These are phyloP conservation scores for Pichia terricola DNA, from an alignment of 1,139 yeast genomes.

Conservation along the genomic window DNA sequence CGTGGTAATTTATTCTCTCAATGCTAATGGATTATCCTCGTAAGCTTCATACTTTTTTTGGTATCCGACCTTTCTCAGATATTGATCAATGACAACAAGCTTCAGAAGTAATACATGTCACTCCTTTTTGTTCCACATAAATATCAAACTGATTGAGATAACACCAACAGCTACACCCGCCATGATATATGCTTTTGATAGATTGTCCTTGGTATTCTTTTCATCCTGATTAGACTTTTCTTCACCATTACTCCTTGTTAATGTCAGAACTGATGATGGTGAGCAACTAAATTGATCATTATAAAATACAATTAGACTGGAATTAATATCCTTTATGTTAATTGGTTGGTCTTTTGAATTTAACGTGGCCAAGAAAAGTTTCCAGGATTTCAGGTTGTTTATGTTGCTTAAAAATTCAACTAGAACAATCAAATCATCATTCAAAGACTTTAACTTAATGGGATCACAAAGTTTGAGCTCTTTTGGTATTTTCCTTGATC, in stretches of 20 bases:
- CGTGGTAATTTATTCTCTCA: too few relatives aligned
- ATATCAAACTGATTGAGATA: slow-evolving; percentile 19
- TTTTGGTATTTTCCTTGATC: slow-evolving; percentile 8
- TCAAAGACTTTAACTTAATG: slow-evolving; percentile 46
- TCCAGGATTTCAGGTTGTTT: slow-evolving; percentile 9
- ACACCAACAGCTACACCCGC: slow-evolving; percentile 22
- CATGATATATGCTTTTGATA: slow-evolving; percentile 13
- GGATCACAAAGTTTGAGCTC: slow-evolving; percentile 23
- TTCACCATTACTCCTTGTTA: background rate
- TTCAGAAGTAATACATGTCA: too few relatives aligned
- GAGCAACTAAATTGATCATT: background rate
- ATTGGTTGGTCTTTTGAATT: background rate
- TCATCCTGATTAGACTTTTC: background rate
- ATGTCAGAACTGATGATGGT: background rate
- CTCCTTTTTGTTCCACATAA: slow-evolving; percentile 18
- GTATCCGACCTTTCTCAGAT: too few relatives aligned
- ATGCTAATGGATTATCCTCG: too few relatives aligned
- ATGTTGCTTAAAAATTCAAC: slow-evolving; percentile 23
- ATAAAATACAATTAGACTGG: slow-evolving; percentile 14
- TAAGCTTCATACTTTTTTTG: too few relatives aligned
- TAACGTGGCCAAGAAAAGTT: slow-evolving; percentile 3
- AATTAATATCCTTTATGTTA: slow-evolving; percentile 13
- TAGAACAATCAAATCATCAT: slow-evolving; percentile 45
- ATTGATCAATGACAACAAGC: too few relatives aligned
- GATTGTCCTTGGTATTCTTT: background rate